These are phyloP conservation scores for Plasmodium cynomolgi DNA, from an alignment of 169 alveolate genomes.

Conservation along the genomic window DNA sequence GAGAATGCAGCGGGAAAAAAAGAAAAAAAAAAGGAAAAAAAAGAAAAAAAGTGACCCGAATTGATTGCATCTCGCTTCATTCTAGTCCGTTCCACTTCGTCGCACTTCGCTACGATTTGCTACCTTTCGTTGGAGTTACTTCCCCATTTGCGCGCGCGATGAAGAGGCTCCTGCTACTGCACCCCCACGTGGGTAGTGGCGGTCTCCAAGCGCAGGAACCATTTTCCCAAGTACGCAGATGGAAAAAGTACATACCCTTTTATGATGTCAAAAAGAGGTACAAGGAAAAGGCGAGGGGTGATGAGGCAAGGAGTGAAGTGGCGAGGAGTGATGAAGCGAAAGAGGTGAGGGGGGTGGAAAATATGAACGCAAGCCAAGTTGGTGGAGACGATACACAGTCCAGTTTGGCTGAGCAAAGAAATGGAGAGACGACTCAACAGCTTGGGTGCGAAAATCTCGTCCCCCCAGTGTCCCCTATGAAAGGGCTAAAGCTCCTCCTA, in stretches of 20 bases:
- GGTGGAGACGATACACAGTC: not conserved
- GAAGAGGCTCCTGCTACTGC: not conserved
- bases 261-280: conserved; percentile 26
- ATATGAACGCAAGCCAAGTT: not conserved
- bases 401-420: not conserved
- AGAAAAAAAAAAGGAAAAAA: too few species aligned
- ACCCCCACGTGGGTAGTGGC: not conserved
- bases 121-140: not conserved
- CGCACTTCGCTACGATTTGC: too few species aligned
- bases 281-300: not conserved
- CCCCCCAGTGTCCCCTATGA: conserved; percentile 63
- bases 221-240: conserved; percentile 18
- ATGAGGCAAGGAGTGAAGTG: not conserved
- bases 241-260: conserved; percentile 64
- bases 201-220: not conserved
- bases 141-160: not conserved
- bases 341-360: not conserved
- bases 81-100: not conserved
- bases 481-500: conserved; percentile 33
- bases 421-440: not conserved
- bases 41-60: not conserved
- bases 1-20: not conserved
- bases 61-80: not conserved
- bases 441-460: not conserved
- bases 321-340: too few species aligned